phyloP scores from a whole-genome alignment of 306 rosid species.

The Clitoria ternatea region DNA sequence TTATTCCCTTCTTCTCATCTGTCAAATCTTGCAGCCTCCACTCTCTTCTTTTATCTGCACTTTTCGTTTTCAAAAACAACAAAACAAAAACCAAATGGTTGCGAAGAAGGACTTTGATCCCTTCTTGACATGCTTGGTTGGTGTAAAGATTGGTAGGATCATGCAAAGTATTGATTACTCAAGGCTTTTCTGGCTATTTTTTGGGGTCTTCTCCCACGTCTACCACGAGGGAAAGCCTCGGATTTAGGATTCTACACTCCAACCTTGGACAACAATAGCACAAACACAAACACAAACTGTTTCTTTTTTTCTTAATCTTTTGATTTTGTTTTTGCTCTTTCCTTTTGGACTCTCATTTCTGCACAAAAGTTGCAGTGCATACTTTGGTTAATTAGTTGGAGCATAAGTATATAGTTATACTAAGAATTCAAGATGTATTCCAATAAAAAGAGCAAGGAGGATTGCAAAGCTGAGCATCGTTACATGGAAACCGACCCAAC shows the following conservation, averaged over 20 bases:
- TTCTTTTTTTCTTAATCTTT: neutral
- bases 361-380: neutral
- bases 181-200: slow-evolving; percentile 58
- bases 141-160: slow-evolving; percentile 49
- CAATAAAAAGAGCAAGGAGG: slow-evolving; percentile 30
- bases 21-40: slow-evolving; percentile 27
- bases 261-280: neutral
- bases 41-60: neutral
- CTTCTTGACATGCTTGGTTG: slow-evolving; percentile 33
- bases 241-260: slow-evolving; percentile 35
- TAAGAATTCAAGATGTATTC: slow-evolving; percentile 36
- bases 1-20: neutral
- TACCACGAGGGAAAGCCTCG: slow-evolving; percentile 68
- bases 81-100: slow-evolving; percentile 38
- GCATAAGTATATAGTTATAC: neutral
- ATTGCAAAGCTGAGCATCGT: slow-evolving; percentile 25
- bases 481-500: slow-evolving; percentile 75
- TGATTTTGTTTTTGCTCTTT: neutral
- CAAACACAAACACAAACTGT: neutral
- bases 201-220: slow-evolving; percentile 54
- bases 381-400: neutral
- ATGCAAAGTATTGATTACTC: slow-evolving; percentile 60
- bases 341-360: neutral
- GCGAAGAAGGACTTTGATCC: slow-evolving; percentile 41
- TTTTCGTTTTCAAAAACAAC: neutral